A percentile compares a stretch with the other conserved stretches of the same genome.
Conservation (phyloP, 2,329 filamentous ascomycete species). For the Ophiostoma sp. region DNA sequence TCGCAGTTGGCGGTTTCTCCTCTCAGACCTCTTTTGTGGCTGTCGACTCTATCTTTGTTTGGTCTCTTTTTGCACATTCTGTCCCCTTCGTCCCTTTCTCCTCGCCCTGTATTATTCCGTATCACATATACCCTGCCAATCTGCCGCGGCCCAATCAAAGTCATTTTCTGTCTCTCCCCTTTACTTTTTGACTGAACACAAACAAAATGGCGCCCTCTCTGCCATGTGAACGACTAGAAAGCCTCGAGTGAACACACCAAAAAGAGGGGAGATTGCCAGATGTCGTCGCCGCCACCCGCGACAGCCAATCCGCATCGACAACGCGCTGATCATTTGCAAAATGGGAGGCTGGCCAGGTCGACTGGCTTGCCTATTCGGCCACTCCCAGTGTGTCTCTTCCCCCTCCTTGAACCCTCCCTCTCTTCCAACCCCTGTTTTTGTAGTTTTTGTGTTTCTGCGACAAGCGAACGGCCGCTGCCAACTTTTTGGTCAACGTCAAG, state of each 20-base stretch:
- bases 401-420: neutral
- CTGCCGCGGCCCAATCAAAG: slow-evolving; percentile 15
- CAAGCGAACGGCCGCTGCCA: neutral
- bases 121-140: slow-evolving; percentile 15
- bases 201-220: neutral
- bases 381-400: neutral
- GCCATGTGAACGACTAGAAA: slow-evolving; percentile 10
- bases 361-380: neutral
- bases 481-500: neutral
- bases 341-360: neutral
- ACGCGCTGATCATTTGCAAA: slow-evolving; percentile 10
- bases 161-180: neutral
- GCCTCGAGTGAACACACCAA: neutral
- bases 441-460: neutral
- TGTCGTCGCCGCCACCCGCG: neutral
- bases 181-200: neutral
- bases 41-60: neutral
- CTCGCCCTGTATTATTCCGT: neutral
- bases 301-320: slow-evolving; percentile 18
- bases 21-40: neutral
- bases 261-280: slow-evolving; percentile 19
- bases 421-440: neutral
- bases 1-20: neutral
- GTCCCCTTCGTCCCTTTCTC: neutral
- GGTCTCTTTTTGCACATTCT: neutral